Percentiles rank a stretch among this genome's conserved stretches.
These are phyloP conservation scores for Rusavskia elegans DNA, from an alignment of 495 filamentous ascomycete species.

Conservation along the genomic window DNA sequence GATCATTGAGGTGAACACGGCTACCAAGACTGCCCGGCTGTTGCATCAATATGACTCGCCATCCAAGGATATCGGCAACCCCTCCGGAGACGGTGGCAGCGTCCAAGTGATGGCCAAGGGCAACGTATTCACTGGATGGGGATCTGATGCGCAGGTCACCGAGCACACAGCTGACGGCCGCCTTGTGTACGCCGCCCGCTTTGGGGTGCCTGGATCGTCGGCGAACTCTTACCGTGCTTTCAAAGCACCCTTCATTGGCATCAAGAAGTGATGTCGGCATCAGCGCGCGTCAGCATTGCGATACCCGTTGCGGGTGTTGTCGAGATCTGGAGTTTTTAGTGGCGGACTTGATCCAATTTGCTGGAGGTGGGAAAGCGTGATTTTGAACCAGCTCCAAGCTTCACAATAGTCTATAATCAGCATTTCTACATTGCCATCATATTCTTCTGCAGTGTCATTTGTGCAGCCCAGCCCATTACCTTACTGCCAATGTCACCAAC, in stretches of 20 bases:
- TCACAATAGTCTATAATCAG: too few relatives aligned
- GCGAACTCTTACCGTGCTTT: background rate
- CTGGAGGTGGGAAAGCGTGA: too few relatives aligned
- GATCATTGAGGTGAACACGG: conserved; percentile 39
- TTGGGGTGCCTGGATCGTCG: conserved; percentile 6
- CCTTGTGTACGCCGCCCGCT: conserved; percentile 29
- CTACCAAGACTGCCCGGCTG: conserved; percentile 31
- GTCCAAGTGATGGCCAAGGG: conserved; percentile 38
- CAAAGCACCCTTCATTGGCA: background rate
- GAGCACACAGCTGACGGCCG: conserved; percentile 41
- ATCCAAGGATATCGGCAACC: conserved; percentile 19
- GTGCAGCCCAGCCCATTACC: background rate
- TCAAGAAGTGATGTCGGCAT: background rate
- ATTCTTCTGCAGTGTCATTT: too few relatives aligned
- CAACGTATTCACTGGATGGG: conserved; percentile 45
- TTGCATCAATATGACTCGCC: conserved; percentile 26
- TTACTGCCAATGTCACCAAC: background rate
- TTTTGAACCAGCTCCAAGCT: too few relatives aligned
- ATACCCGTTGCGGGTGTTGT: too few relatives aligned
- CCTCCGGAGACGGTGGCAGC: conserved; percentile 45
- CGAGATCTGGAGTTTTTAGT: too few relatives aligned
- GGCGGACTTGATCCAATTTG: too few relatives aligned
- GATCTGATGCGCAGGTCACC: conserved; percentile 38
- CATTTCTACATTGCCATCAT: too few relatives aligned
- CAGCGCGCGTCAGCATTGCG: too few relatives aligned